A percentile compares a stretch with the other conserved stretches of the same genome.
phyloP scores from a whole-genome alignment of 257 asterid species.

The Ajuga chamaepitys region DNA sequence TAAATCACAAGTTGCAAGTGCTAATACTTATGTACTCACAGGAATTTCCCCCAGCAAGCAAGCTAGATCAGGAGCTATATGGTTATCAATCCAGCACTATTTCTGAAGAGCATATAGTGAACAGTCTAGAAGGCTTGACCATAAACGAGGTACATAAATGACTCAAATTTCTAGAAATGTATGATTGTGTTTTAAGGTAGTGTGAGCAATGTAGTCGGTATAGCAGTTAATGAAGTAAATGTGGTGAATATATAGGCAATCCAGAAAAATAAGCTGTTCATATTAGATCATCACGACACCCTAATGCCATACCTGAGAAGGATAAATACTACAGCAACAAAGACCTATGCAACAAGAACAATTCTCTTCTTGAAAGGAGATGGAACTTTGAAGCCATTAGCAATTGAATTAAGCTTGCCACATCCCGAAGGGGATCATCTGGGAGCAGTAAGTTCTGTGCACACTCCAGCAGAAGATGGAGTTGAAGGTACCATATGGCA shows the following conservation, averaged over 20 bases:
- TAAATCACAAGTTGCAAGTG: neutral
- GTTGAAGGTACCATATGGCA: conserved; percentile 54
- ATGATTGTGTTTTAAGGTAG: neutral
- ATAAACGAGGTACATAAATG: conserved; percentile 40
- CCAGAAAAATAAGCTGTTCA: conserved; percentile 35
- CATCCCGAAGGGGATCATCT: conserved; percentile 47
- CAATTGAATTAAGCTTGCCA: conserved; percentile 78
- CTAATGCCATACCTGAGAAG: conserved; percentile 57
- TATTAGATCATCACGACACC: conserved; percentile 62
- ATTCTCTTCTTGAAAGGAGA: conserved; percentile 52
- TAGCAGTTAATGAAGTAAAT: neutral
- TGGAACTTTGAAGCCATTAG: conserved; percentile 62
- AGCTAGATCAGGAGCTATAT: conserved; percentile 40
- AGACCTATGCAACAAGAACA: conserved; percentile 70
- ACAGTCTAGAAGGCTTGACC: conserved; percentile 42
- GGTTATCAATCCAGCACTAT: conserved; percentile 59
- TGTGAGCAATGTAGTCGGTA: neutral
- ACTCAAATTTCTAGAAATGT: neutral
- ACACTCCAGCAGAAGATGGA: conserved; percentile 58
- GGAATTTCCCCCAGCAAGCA: conserved; percentile 75
- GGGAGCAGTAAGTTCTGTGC: conserved; percentile 51
- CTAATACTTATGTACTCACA: conserved; percentile 14
- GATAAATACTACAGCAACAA: conserved; percentile 45
- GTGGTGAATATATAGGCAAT: conserved; percentile 40
- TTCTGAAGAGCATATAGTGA: conserved; percentile 35